These are phyloP conservation scores for Castanea mollissima DNA, from an alignment of 306 rosid genomes.

Conservation along the genomic window DNA sequence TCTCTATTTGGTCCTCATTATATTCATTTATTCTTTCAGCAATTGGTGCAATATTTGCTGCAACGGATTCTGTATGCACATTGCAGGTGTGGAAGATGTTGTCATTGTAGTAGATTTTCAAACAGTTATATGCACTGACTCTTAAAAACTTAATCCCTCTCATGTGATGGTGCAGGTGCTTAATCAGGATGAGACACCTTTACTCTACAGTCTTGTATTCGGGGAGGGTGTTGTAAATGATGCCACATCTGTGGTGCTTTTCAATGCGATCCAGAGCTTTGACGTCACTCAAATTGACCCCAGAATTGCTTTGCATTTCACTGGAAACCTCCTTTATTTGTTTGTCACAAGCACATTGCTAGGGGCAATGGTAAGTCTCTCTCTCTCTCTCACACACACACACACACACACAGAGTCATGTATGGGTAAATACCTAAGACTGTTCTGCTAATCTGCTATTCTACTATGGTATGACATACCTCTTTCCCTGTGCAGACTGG, in stretches of 20 bases:
- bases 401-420: neutral
- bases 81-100: slow-evolving; percentile 68
- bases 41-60: slow-evolving; percentile 96
- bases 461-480: slow-evolving; percentile 29
- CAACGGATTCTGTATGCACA: slow-evolving; percentile 98
- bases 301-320: slow-evolving; percentile 53
- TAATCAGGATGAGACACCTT: slow-evolving; percentile 96
- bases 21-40: slow-evolving; percentile 46
- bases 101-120: neutral
- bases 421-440: neutral
- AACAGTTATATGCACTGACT: slow-evolving; percentile 17
- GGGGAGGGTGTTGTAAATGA: slow-evolving; percentile 99
- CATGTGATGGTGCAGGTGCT: slow-evolving; percentile 65
- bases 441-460: slow-evolving; percentile 6
- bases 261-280: slow-evolving; percentile 92
- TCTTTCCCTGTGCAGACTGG: slow-evolving; percentile 63
- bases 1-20: slow-evolving; percentile 21
- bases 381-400: slow-evolving; percentile 9
- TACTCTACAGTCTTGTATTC: slow-evolving; percentile 93
- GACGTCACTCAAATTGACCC: slow-evolving; percentile 65
- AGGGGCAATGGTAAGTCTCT: slow-evolving; percentile 65
- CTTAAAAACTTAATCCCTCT: slow-evolving; percentile 21
- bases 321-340: slow-evolving; percentile 78
- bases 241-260: slow-evolving; percentile 98
- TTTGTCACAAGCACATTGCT: slow-evolving; percentile 76